These are phyloP conservation scores for Holtermannia corniformis DNA, from an alignment of 768 basidiomycete species.

Conservation along the genomic window DNA sequence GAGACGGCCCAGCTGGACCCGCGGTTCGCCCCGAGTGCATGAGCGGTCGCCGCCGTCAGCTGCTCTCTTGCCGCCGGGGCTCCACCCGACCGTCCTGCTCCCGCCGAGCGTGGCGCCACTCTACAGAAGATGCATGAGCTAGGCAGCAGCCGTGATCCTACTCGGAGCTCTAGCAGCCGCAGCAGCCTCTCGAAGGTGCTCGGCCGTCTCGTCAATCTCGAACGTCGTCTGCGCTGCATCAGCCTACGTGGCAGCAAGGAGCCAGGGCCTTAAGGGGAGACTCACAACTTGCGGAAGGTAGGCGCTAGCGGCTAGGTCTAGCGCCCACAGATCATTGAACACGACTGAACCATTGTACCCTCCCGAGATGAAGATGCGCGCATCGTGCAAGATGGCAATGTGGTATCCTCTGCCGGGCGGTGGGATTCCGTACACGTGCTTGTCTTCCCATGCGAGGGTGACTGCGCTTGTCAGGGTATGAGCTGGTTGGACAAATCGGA, in stretches of 20 bases:
- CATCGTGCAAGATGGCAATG: constrained; percentile 68
- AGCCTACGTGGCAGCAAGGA: neutral
- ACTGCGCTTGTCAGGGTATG: constrained; percentile 46
- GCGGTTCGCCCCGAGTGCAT: too few relatives aligned
- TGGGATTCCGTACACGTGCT: constrained; percentile 56
- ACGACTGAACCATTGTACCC: constrained; percentile 55
- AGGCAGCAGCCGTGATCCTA: too few relatives aligned
- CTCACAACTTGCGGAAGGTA: constrained; percentile 85
- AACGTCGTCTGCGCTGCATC: neutral
- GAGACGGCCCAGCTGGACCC: too few relatives aligned
- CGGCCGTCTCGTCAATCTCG: neutral
- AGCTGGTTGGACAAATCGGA: neutral
- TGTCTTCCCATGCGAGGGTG: constrained; percentile 70
- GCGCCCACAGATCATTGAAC: constrained; percentile 72
- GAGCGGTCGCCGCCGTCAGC: too few relatives aligned
- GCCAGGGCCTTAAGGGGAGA: constrained; percentile 37
- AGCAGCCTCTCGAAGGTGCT: neutral
- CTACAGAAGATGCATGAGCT: too few relatives aligned
- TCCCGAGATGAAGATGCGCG: constrained; percentile 74
- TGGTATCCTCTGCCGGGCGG: constrained; percentile 78
- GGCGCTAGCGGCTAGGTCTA: constrained; percentile 77
- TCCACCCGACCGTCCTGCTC: too few relatives aligned
- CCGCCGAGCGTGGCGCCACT: too few relatives aligned
- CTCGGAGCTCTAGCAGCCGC: too few relatives aligned
- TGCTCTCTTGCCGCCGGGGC: too few relatives aligned